Evolutionary conservation across 1,284 basidiomycete genomes (phyloP).

Genomic region (Microbotryum scabiosae): DNA sequence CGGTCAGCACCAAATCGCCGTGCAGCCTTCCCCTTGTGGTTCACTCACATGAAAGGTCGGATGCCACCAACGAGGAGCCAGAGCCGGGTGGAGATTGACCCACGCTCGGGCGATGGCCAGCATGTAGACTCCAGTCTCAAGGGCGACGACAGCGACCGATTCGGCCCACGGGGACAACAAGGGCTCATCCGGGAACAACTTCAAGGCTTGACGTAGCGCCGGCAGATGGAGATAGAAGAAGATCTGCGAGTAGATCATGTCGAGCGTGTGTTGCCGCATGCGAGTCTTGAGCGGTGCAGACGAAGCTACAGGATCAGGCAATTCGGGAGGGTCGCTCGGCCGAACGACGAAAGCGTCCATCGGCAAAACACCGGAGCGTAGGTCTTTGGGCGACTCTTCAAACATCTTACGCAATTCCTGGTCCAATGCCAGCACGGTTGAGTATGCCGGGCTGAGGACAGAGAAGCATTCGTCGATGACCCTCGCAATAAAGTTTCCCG

Average conservation of each 20-base stretch:
- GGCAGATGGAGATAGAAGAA: conserved; percentile 32
- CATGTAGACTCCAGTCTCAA: conserved; percentile 29
- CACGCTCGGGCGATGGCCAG: conserved; percentile 27
- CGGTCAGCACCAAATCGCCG: too few relatives aligned
- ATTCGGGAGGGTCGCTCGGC: conserved; percentile 5
- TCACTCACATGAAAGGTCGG: too few relatives aligned
- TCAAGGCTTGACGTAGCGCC: conserved; percentile 25
- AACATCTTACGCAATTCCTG: conserved; percentile 37
- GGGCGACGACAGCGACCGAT: conserved; percentile 24
- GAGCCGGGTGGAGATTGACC: conserved; percentile 18
- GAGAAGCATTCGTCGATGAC: conserved; percentile 39
- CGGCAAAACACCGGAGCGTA: conserved; percentile 16
- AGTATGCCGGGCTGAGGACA: conserved; percentile 43
- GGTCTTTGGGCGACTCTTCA: conserved; percentile 3
- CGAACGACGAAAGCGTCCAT: conserved; percentile 12
- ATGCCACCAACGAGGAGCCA: conserved; percentile 31
- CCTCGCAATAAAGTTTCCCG: conserved; percentile 15
- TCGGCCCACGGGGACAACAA: conserved; percentile 24
- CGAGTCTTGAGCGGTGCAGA: background rate
- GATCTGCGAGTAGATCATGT: conserved; percentile 20
- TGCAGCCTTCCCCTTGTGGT: too few relatives aligned
- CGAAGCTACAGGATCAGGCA: background rate
- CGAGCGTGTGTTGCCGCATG: conserved; percentile 14
- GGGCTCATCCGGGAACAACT: conserved; percentile 23
- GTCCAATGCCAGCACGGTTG: conserved; percentile 43